phyloP scores from a whole-genome alignment of 2,329 filamentous ascomycete species.

The Thielaviopsis musarum region DNA sequence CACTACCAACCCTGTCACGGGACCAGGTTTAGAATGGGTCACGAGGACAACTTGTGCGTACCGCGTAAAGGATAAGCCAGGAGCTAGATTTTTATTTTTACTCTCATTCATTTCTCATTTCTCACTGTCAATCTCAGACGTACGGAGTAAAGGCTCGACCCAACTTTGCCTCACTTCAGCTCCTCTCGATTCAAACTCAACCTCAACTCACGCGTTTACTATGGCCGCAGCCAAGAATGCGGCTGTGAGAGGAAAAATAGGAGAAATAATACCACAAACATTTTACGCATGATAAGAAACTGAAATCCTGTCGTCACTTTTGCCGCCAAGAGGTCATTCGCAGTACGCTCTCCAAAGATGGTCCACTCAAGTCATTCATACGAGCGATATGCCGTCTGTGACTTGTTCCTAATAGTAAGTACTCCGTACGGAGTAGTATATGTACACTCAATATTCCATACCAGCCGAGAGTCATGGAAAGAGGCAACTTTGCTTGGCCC shows the following conservation, averaged over 20 bases:
- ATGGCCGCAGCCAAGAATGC: not conserved
- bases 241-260: not conserved
- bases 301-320: not conserved
- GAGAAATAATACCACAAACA: not conserved
- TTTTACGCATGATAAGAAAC: not conserved
- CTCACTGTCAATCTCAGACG: not conserved
- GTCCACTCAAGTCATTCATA: not conserved
- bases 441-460: too few species aligned
- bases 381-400: not conserved
- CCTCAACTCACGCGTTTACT: not conserved
- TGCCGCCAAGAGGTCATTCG: not conserved
- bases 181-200: not conserved
- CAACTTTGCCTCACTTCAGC: not conserved
- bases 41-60: not conserved
- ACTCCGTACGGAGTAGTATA: too few species aligned
- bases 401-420: too few species aligned
- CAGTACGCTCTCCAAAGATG: not conserved
- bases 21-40: not conserved
- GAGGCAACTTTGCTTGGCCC: not conserved
- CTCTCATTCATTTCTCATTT: not conserved
- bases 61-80: not conserved
- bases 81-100: not conserved
- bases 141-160: not conserved
- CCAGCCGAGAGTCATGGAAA: too few species aligned
- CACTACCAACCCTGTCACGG: not conserved